phyloP scores from a whole-genome alignment of 441 rosid genomes.

The Euphorbia corollata region DNA sequence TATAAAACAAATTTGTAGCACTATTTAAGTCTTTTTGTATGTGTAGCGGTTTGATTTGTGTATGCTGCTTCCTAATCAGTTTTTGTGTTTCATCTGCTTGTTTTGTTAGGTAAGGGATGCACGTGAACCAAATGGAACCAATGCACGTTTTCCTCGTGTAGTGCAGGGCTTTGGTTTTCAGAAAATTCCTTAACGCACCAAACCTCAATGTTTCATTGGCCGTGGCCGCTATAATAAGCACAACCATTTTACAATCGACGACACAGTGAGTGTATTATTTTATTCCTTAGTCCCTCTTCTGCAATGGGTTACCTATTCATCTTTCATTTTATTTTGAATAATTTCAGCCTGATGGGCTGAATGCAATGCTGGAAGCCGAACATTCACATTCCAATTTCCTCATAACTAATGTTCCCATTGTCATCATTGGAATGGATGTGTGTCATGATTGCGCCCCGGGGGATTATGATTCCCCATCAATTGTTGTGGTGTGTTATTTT shows the following conservation, averaged over 20 bases:
- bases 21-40: no score
- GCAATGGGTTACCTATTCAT: constrained; percentile 5
- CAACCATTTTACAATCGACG: constrained; percentile 63
- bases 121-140: no score
- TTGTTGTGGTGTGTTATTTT: constrained; percentile 54
- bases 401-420: constrained; percentile 60
- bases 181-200: no score
- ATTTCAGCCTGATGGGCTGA: constrained; percentile 72
- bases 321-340: background rate
- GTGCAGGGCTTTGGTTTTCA: no score
- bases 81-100: no score
- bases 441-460: constrained; percentile 71
- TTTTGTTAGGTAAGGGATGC: no score
- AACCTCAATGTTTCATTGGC: no score
- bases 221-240: constrained; percentile 61
- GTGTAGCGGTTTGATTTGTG: no score
- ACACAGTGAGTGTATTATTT: constrained; percentile 37
- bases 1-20: no score
- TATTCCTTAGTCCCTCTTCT: background rate
- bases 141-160: no score
- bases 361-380: constrained; percentile 53
- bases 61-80: no score
- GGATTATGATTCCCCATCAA: constrained; percentile 62
- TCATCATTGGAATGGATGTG: constrained; percentile 78
- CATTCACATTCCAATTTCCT: constrained; percentile 55